Base-by-base conservation (phyloP, 164 flowering plant species). In the Santalum album region DNA sequence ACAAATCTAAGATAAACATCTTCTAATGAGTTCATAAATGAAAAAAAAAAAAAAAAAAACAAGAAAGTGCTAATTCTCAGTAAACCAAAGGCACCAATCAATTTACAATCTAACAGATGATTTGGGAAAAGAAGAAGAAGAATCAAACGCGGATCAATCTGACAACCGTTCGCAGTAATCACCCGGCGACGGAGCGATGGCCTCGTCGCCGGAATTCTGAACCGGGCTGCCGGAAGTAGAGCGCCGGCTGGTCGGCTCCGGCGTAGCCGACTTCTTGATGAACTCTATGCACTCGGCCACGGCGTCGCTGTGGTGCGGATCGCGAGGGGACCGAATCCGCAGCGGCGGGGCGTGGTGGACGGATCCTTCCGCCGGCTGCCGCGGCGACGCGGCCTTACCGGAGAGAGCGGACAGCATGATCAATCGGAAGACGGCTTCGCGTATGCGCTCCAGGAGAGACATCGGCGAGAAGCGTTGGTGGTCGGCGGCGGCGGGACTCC, bases 251-350 rank as follows among this genome's bases (percentile, higher is more conserved):
- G 24, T 52, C 10, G 60, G 57, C 0, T 59, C 69, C 3, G 46
- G 59, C 1, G 65, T 14, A 6, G 79, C 70, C 26, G 80, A 74
- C 46, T 70, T 78, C 75, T 76, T 80, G 68, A 87, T 81, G 72
- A 87, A 87, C 70, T 87, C 88, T 46, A 87, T 87, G 68, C 95
- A 87, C 25, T 87, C 95, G 0, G 95, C 95, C 1, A 87, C 76
- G 1, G 88, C 88, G 50, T 87, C 88, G 21, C 76, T 75, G 44
- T 76, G 81, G 65, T 79, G 80, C 18, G 74, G 75, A 25, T 83
- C 84, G 0, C 63, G 63, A 0, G 68, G 63, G 25, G 45, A 12
- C 35, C 23, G 23, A 14, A 10, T 45, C 54, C 12, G 12, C 9
- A 12, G 5, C 15, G 2, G 29, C 32, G 19, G 15, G 1, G 23